A percentile compares a stretch with the other conserved stretches of the same genome.
Conservation (phyloP, 257 asterid genomes). For the Nicotiana otophora region DNA sequence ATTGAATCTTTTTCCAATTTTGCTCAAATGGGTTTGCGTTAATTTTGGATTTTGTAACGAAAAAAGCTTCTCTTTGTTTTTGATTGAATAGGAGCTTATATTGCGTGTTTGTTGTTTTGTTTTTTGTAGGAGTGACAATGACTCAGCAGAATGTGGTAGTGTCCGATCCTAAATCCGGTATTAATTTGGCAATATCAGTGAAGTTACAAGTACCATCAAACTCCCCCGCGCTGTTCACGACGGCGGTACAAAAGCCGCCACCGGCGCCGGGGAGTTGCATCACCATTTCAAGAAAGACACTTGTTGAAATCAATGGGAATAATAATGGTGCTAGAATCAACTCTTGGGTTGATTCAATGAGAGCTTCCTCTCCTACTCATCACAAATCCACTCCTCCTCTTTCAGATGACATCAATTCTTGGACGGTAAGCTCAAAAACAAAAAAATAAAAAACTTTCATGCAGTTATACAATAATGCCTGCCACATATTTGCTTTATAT, state of each 20-base stretch:
- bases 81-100: not conserved
- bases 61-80: not conserved
- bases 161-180: conserved; percentile 40
- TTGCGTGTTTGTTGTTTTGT: not conserved
- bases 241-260: conserved; percentile 73
- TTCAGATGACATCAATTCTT: conserved; percentile 44
- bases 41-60: not conserved
- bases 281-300: conserved; percentile 54
- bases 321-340: conserved; percentile 41
- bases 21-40: not conserved
- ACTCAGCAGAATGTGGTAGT: conserved; percentile 67
- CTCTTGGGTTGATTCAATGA: conserved; percentile 81
- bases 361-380: conserved; percentile 85
- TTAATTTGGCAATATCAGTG: conserved; percentile 41
- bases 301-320: conserved; percentile 55
- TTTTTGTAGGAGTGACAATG: conserved; percentile 14
- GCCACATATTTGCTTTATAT: not conserved
- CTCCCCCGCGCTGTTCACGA: conserved; percentile 25
- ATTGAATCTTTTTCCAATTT: not conserved
- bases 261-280: conserved; percentile 58
- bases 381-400: conserved; percentile 33
- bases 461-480: conserved; percentile 2
- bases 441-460: not conserved
- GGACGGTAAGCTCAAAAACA: conserved; percentile 43
- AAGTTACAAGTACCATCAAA: conserved; percentile 40